Base-by-base conservation (phyloP, 1,284 basidiomycete species). In the Fomitiporia mediterranea region DNA sequence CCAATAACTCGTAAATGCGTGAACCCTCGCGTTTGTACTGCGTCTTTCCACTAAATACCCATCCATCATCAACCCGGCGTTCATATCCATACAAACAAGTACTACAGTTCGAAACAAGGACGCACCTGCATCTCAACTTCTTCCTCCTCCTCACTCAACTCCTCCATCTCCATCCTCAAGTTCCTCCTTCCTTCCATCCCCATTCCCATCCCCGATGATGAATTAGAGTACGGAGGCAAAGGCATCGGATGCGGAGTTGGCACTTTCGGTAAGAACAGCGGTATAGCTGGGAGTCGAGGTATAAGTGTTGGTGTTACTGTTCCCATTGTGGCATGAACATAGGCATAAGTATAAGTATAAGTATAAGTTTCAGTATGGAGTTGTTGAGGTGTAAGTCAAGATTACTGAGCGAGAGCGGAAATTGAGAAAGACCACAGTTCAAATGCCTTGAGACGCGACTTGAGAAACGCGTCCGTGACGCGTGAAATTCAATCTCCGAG, bases 121-220 rank as follows among this genome's bases (percentile, higher is more conserved):
- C 79, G 60, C 64, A 86, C 89, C 63, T 82, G 73, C 49, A 86
- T 84, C 54, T 90, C 87, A 9, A 91, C 67, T 62, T 90, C 86
- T 47, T 80, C 81, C 66, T 94, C 91, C 66, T 91, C 89, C 58
- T 92, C 90, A 61, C 86, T 91, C 58, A 94, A 72, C 60, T 92
- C 89, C 37, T 90, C 89, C 74, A 89, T 86, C 67, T 94, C 91
- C 55, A 81, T 80, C 62, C 83, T 80, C 39, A 91, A 70, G 67
- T 92, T 86, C 32, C 88, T 79, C 44, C 79, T 72, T 28, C 78
- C 74, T 62, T 82, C 82, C 60, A 89, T 67, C 37, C 79, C 75
- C 2, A 76, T 77, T 13, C 42, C 42, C 3, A 13, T 19, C 19
- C 37, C 37, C 3, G 37, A 13, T 4, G 15, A 13, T n/a, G 37